phyloP scores from a whole-genome alignment of 805 yeast species.

The Torulaspora franciscae region DNA sequence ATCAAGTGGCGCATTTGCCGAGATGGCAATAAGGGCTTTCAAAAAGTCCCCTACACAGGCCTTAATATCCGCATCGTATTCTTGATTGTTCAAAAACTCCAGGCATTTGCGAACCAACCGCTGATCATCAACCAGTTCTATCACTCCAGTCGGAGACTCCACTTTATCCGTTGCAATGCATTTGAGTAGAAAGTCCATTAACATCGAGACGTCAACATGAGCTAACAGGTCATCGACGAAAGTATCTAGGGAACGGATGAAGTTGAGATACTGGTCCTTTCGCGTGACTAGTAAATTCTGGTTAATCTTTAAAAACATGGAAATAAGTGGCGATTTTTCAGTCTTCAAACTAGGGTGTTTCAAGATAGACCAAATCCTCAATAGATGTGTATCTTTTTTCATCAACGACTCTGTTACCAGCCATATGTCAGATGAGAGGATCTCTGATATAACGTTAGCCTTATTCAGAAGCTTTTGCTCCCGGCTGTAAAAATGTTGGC shows the following conservation, averaged over 20 bases:
- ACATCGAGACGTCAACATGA: slow-evolving; percentile 82
- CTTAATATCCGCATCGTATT: slow-evolving; percentile 59
- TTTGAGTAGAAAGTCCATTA: slow-evolving; percentile 86
- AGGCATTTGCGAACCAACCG: slow-evolving; percentile 64
- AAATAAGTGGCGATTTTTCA: slow-evolving; percentile 66
- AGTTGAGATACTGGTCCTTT: slow-evolving; percentile 39
- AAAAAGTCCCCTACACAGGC: slow-evolving; percentile 92
- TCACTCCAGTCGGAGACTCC: slow-evolving; percentile 81
- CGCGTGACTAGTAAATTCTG: slow-evolving; percentile 83
- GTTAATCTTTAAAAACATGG: slow-evolving; percentile 80
- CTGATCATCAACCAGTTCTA: slow-evolving; percentile 73
- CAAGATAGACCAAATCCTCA: slow-evolving; percentile 72
- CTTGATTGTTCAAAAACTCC: slow-evolving; percentile 56
- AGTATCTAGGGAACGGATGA: slow-evolving; percentile 47
- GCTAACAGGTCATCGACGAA: slow-evolving; percentile 56
- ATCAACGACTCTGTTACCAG: slow-evolving; percentile 82
- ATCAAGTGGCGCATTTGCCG: slow-evolving; percentile 83
- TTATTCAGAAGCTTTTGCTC: slow-evolving; percentile 19
- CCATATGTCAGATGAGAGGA: slow-evolving; percentile 87
- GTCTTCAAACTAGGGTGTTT: slow-evolving; percentile 52
- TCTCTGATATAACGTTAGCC: slow-evolving; percentile 53
- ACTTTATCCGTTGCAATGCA: slow-evolving; percentile 89
- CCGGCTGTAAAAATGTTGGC: slow-evolving; percentile 5
- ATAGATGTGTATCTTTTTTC: slow-evolving; percentile 59
- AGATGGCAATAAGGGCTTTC: slow-evolving; percentile 86